A percentile compares a stretch with the other conserved stretches of the same genome.
Conservation (phyloP, 805 yeast species). For the Candida nitratophila region DNA sequence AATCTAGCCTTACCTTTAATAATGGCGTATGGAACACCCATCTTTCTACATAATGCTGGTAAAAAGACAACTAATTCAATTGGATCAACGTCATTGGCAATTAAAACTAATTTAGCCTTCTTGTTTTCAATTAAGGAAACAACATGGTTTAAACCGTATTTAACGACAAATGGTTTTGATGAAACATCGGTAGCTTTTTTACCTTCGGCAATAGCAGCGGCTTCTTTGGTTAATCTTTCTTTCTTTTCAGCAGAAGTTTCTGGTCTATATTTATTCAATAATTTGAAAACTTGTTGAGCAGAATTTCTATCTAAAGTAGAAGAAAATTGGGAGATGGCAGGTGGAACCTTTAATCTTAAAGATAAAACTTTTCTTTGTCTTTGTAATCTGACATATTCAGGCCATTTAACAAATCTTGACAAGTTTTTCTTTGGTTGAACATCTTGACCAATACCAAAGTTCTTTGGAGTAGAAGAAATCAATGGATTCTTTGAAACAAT, state of each 20-base stretch:
- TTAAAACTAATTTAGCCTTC: constrained; percentile 92
- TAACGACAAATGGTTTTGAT: constrained; percentile 90
- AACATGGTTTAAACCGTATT: constrained; percentile 98
- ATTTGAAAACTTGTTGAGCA: constrained; percentile 91
- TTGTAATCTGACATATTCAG: constrained; percentile 93
- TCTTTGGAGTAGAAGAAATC: constrained; percentile 79
- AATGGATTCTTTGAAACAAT: constrained; percentile 65
- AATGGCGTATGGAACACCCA: constrained; percentile 97
- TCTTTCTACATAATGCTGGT: constrained; percentile 96
- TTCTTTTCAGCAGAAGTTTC: constrained; percentile 94
- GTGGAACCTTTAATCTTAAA: constrained; percentile 95
- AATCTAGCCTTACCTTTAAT: constrained; percentile 96
- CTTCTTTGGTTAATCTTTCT: constrained; percentile 96
- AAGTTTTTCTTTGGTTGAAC: constrained; percentile 91
- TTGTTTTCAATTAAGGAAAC: constrained; percentile 93
- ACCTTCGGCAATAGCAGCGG: constrained; percentile 97
- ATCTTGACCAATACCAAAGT: constrained; percentile 91
- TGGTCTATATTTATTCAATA: constrained; percentile 97
- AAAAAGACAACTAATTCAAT: constrained; percentile 91
- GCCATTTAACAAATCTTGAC: constrained; percentile 95
- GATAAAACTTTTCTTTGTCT: constrained; percentile 94
- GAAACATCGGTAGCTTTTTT: constrained; percentile 93
- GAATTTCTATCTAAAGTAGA: constrained; percentile 95
- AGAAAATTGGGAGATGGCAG: constrained; percentile 92
- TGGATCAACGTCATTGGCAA: constrained; percentile 98